Evolutionary conservation across 2,329 filamentous ascomycete species (phyloP), one percentile per base, ranked within the genome.

Genomic region (Colletotrichum sp.): DNA sequence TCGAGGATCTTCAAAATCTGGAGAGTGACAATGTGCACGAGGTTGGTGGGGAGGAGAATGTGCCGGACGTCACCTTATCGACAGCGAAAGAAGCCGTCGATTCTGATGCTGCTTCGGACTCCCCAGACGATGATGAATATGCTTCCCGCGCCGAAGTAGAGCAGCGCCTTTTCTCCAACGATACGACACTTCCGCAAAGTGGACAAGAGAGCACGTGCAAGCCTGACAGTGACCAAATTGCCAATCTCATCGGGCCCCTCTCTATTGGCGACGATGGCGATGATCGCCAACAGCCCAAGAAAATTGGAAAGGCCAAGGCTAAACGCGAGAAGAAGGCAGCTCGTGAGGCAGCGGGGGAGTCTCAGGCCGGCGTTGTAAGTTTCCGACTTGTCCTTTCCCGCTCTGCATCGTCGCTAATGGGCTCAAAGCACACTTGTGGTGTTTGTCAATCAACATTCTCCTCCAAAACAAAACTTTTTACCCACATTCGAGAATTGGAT

Each of bases 391-490:
- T 15, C 60, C 74, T 67, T 26, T 64, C 39, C 30, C 24, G 48
- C 18, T n/a, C 18, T 61, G 59, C 28, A 61, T 13, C 24, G n/a
- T 26, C 30, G 18, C 13, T 64, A 28, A 68, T n/a, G 8, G 26
- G 43, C 18, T n/a, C 16, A 67, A 67, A 87, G 83, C 83, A 88
- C 70, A 84, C 78, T 72, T 91, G 89, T 78, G 80, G 83, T 30
- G 82, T 86, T 18, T 92, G 90, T 78, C 81, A 84, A 4, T 84
- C 85, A 73, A 77, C 74, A 1, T 92, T 91, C 72, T 78, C 90
- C 0, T 95, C 93, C 2, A 93, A 92, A 79, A 94, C 91, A 7
- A 92, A 92, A 78, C 84, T 98, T 21, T 96, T 96, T 82, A 87
- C 90, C 68, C 95, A 98, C 83, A 88, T 97, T 74, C 91, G 92